Evolutionary conservation across 305 asterid genomes (phyloP), one percentile per base, ranked within the genome.

Genomic region (Fraxinus albicans): DNA sequence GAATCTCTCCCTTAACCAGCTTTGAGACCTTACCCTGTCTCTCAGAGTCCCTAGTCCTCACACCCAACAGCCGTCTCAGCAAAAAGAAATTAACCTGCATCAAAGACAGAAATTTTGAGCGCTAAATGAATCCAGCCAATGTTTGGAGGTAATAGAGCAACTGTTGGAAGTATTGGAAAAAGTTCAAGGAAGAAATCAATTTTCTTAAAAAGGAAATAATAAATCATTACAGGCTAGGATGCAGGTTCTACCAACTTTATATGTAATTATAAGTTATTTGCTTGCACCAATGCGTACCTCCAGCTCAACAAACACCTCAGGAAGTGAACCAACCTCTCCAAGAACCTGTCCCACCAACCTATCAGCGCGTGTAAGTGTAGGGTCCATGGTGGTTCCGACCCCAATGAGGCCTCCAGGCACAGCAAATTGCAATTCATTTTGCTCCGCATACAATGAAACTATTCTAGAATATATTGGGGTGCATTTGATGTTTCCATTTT

Each of bases 321-420:
- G 99, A 77, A 96, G 93, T 23, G 98, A 93, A 73, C 98, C 98
- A 73, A 94, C 96, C 85, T 96, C 99, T 25, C 99, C 99, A 84
- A 96, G 98, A 85, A 94, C 99, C 88, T 96, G 99, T 78, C 98
- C 99, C 15, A 94, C 99, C 93, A 96, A 85, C 86, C 99, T 90
- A 87, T 96, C 98, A 79, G 99, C 99, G 85, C 98, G 99, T 77
- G 99, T 96, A 79, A 96, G 93, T 1, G 98, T 96, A 4, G 98
- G 98, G 88, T 96, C 98, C 98, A 94, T 96, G 19, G 99, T 96
- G 8, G 98, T 94, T 82, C 99, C 99, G 81, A 96, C 98, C 83
- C 99, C 99, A 83, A 96, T 96, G 50, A 94, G 97, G 73, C 99
- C 99, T 85, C 99, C 99, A 23, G 98, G 98, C 76, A 96, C 98